Evolutionary conservation across 257 asterid species (phyloP), one percentile per base, ranked within the genome.

Genomic region (Handroanthus guayacan): DNA sequence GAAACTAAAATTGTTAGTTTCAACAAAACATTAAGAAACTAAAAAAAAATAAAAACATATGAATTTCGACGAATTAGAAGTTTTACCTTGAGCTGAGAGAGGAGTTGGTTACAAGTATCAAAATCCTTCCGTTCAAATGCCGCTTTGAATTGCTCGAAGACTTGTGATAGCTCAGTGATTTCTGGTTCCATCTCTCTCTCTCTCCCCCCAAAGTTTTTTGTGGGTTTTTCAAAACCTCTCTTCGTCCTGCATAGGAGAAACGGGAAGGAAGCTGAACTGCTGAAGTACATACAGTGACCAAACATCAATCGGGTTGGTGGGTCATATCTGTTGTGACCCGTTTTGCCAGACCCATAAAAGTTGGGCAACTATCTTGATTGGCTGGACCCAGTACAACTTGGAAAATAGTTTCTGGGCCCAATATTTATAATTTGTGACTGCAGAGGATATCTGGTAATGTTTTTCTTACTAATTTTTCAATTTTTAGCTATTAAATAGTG

Each of bases 31-130:
- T 37, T 54, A 63, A 25, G 31, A 75, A 50, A 69, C 2, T 11
- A 37, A 10, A 43, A 41, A 76, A 50, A 2, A 5, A 17, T 63
- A 36, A 18, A 67, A 74, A 31, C 20, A 25, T 34, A 71, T 12
- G 47, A 75, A 58, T 52, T 43, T 44, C 1, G 56, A 63, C 18
- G 9, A 20, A 75, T 4, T 62, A 44, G 39, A 66, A 64, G 54
- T 14, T 36, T 82, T 80, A 92, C 98, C 97, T 94, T 94, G 71
- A 94, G 98, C 85, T 90, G 89, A 18, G 94, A 87, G 62, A 94
- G 92, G 11, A 91, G 86, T 10, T 57, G 78, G 67, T 81, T 44
- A 57, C 96, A 91, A 68, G 89, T 81, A 73, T 86, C 94, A 55
- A 81, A 91, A 83, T 94, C 98, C 69, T 87, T 89, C 58, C 97